These are phyloP conservation scores for Populus alba DNA, from an alignment of 345 rosid species.

Conservation along the genomic window DNA sequence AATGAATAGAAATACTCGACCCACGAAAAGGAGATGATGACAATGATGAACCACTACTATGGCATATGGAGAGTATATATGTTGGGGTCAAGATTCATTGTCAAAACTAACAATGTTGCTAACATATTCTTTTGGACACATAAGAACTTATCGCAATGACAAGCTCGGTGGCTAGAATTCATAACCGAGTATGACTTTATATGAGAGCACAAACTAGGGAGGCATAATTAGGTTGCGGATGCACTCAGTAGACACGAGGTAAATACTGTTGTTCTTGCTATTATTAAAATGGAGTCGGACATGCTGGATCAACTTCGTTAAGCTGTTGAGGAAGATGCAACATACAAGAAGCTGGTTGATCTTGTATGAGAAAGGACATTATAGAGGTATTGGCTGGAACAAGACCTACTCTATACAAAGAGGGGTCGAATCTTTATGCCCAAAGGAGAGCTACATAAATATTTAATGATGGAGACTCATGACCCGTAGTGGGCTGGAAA, in stretches of 20 bases:
- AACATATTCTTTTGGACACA: background rate
- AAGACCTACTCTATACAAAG: too few relatives aligned
- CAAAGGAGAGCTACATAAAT: background rate
- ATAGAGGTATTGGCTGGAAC: too few relatives aligned
- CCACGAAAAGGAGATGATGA: rapidly evolving
- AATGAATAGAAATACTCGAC: rapidly evolving
- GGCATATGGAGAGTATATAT: background rate
- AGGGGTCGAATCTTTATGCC: background rate
- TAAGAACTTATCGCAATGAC: background rate
- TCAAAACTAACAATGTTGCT: background rate
- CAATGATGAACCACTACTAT: background rate
- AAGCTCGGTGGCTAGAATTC: too few relatives aligned
- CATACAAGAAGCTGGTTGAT: too few relatives aligned
- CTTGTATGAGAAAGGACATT: too few relatives aligned
- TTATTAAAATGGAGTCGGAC: too few relatives aligned
- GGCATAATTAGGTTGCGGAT: too few relatives aligned
- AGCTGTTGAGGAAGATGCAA: too few relatives aligned
- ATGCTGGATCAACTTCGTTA: too few relatives aligned
- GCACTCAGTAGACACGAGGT: rapidly evolving
- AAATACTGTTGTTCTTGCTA: too few relatives aligned
- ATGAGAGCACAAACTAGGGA: too few relatives aligned
- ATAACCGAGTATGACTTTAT: too few relatives aligned
- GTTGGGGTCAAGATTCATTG: background rate
- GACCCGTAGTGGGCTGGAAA: background rate
- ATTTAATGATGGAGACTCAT: background rate